Evolutionary conservation across 2,329 filamentous ascomycete species (phyloP).

Genomic region (Pseudohalonectria lignicola): DNA sequence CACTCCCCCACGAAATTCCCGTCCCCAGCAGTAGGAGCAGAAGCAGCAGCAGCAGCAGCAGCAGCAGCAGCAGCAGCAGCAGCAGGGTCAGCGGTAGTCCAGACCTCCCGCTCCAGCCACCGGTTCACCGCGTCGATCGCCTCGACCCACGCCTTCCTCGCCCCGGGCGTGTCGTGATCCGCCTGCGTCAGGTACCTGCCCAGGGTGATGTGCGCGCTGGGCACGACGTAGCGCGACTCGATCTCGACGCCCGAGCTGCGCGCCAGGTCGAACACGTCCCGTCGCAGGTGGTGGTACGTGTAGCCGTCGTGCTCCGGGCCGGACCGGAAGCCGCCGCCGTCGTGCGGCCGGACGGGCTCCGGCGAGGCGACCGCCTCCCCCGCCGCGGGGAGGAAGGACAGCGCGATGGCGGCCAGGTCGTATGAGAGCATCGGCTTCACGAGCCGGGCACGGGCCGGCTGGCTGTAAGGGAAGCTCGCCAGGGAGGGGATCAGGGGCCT

Average conservation of each 20-base stretch:
- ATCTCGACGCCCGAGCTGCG: slow-evolving; percentile 55
- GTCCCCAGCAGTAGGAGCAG: no score
- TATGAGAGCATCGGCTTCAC: slow-evolving; percentile 76
- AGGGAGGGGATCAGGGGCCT: slow-evolving; percentile 45
- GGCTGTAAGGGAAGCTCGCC: slow-evolving; percentile 52
- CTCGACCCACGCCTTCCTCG: slow-evolving; percentile 53
- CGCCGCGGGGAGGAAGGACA: slow-evolving; percentile 76
- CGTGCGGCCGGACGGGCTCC: slow-evolving; percentile 23
- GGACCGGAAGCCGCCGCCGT: slow-evolving; percentile 8
- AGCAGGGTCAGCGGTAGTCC: slow-evolving; percentile 42
- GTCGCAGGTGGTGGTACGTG: slow-evolving; percentile 83
- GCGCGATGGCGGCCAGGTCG: slow-evolving; percentile 73
- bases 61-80: no score
- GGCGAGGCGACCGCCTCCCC: slow-evolving; percentile 41
- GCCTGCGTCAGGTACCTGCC: slow-evolving; percentile 63
- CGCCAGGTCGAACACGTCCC: slow-evolving; percentile 59
- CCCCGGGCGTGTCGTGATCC: slow-evolving; percentile 49
- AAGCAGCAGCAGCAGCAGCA: background rate
- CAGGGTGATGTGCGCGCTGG: slow-evolving; percentile 82
- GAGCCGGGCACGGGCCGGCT: slow-evolving; percentile 58
- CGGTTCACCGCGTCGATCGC: slow-evolving; percentile 67
- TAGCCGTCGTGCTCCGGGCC: slow-evolving; percentile 55
- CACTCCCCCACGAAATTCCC: slow-evolving; percentile 54
- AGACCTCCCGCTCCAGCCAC: slow-evolving; percentile 62
- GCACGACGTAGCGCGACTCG: slow-evolving; percentile 74